Evolutionary conservation across 108 stramenopile species (phyloP).

Genomic region (Nannochloropsis gaditana): DNA sequence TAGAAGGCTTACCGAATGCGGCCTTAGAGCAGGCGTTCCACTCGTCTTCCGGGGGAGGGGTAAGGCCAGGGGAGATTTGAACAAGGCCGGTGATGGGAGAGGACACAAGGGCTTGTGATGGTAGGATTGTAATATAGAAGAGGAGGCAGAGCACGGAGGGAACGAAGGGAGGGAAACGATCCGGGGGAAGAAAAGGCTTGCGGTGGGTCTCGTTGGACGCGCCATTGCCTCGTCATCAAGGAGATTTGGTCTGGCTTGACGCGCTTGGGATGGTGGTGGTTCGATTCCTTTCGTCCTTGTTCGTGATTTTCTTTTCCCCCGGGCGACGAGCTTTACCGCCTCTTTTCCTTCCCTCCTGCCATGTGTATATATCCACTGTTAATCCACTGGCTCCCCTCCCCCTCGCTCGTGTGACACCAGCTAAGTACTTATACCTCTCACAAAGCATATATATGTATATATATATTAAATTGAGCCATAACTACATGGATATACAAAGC

Average conservation of each 20-base stretch:
- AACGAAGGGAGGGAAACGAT: neutral
- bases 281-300: neutral
- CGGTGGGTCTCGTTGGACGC: neutral
- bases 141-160: neutral
- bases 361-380: too few relatives aligned
- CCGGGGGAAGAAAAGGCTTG: neutral
- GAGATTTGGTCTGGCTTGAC: neutral
- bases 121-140: neutral
- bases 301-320: neutral
- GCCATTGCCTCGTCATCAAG: neutral
- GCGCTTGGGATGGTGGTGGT: neutral
- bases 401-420: too few relatives aligned
- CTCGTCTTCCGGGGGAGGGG: neutral
- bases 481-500: too few relatives aligned
- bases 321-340: too few relatives aligned
- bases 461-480: too few relatives aligned
- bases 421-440: too few relatives aligned
- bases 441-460: too few relatives aligned
- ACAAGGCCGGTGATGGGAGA: neutral
- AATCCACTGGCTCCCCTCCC: too few relatives aligned
- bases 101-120: neutral
- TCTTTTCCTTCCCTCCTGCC: too few relatives aligned
- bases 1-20: neutral
- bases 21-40: neutral
- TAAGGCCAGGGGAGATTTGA: neutral